Percentiles rank a stretch among this genome's conserved stretches.
These are phyloP conservation scores for Candida odintsovae DNA, from an alignment of 805 yeast genomes.

Conservation along the genomic window DNA sequence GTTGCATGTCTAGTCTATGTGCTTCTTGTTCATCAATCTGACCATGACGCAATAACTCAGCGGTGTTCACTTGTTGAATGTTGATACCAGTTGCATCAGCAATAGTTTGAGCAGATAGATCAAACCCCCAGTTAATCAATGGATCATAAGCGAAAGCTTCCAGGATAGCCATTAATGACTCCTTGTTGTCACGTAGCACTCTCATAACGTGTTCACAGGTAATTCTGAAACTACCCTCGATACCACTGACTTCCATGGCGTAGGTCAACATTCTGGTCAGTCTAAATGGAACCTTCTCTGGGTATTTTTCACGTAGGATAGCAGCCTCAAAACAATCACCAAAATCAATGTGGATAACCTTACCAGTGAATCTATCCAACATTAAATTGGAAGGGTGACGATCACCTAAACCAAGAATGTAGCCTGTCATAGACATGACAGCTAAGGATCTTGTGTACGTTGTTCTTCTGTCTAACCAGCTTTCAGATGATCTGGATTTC, in stretches of 20 bases:
- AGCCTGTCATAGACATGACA: conserved; percentile 98
- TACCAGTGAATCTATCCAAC: conserved; percentile 92
- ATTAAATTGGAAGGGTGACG: conserved; percentile 96
- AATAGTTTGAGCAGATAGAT: conserved; percentile 75
- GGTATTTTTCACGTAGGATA: conserved; percentile 90
- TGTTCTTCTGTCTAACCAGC: conserved; percentile 96
- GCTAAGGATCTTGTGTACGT: conserved; percentile 95
- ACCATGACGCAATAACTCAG: conserved; percentile 63
- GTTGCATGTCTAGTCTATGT: conserved; percentile 59
- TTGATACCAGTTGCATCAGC: conserved; percentile 69
- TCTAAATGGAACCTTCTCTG: conserved; percentile 97
- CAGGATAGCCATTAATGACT: conserved; percentile 93
- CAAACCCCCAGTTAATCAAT: conserved; percentile 97
- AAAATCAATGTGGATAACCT: conserved; percentile 94
- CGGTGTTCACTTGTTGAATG: conserved; percentile 62
- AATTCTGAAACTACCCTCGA: conserved; percentile 94
- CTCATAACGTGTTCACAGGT: conserved; percentile 98
- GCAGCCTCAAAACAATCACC: conserved; percentile 99
- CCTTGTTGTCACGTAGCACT: conserved; percentile 87
- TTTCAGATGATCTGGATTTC: conserved; percentile 91
- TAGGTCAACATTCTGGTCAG: conserved; percentile 94
- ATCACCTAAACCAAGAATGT: conserved; percentile 93
- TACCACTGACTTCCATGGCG: conserved; percentile 99
- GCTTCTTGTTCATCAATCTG: conserved; percentile 77
- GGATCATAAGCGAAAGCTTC: conserved; percentile 99